These are phyloP conservation scores for Fusarium temperatum DNA, from an alignment of 2,329 filamentous ascomycete genomes.

Conservation along the genomic window DNA sequence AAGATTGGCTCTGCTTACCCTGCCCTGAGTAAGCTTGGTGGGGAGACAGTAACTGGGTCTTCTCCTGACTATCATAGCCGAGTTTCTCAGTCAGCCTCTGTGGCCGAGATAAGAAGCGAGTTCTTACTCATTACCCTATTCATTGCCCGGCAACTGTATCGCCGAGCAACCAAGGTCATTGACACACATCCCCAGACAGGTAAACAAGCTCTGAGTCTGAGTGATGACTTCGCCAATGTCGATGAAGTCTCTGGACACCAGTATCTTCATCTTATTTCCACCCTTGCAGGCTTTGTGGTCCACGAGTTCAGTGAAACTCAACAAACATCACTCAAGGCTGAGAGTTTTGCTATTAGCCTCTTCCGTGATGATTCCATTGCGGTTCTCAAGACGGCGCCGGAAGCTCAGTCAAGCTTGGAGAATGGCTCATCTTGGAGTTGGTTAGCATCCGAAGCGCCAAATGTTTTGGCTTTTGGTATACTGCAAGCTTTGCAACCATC, in stretches of 20 bases:
- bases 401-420: conserved; percentile 14
- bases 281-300: conserved; percentile 49
- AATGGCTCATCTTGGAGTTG: conserved; percentile 45
- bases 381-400: conserved; percentile 17
- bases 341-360: conserved; percentile 49
- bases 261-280: conserved; percentile 50
- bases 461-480: conserved; percentile 51
- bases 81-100: conserved; percentile 19
- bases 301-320: conserved; percentile 51
- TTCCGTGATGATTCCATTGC: conserved; percentile 48
- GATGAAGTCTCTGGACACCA: conserved; percentile 44
- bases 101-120: conserved; percentile 46
- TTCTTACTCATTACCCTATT: conserved; percentile 53
- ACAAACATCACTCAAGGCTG: conserved; percentile 45
- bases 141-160: conserved; percentile 53
- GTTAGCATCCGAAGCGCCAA: conserved; percentile 44
- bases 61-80: neutral
- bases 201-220: conserved; percentile 43
- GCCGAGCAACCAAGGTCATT: conserved; percentile 48
- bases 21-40: conserved; percentile 35
- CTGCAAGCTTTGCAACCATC: conserved; percentile 49
- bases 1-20: conserved; percentile 44
- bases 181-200: conserved; percentile 28
- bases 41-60: neutral
- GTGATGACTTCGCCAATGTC: conserved; percentile 44